These are phyloP conservation scores for Didymella segeticola DNA, from an alignment of 2,329 filamentous ascomycete genomes.

Conservation along the genomic window DNA sequence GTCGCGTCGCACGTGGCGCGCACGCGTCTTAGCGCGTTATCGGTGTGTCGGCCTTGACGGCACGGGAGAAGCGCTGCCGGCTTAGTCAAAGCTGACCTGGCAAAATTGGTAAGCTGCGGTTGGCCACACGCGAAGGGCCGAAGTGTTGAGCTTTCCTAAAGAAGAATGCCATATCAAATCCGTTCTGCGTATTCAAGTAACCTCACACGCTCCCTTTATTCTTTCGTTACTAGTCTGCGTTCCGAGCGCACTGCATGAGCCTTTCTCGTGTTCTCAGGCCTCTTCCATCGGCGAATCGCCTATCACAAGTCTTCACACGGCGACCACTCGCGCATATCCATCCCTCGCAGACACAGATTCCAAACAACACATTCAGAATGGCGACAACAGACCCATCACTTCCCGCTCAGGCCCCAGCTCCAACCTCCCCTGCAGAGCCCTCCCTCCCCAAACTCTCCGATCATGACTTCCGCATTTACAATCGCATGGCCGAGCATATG, in stretches of 20 bases:
- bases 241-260: constrained; percentile 1
- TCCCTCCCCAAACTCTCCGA: constrained; percentile 67
- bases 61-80: constrained; percentile 17
- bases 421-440: background rate
- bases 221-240: background rate
- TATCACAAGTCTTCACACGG: background rate
- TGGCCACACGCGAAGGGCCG: constrained; percentile 22
- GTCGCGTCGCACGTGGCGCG: background rate
- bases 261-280: background rate
- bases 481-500: constrained; percentile 77
- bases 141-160: constrained; percentile 8
- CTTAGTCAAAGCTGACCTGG: constrained; percentile 20
- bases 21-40: constrained; percentile 8
- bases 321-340: background rate
- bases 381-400: constrained; percentile 6
- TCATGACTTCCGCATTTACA: constrained; percentile 72
- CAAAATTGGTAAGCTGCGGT: constrained; percentile 22
- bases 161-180: constrained; percentile 13
- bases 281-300: background rate
- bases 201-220: no score
- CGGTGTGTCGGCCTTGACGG: background rate
- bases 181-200: background rate
- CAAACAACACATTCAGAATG: background rate
- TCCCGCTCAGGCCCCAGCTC: background rate
- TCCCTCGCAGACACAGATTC: no score